phyloP scores from a whole-genome alignment of 2,329 filamentous ascomycete species.

The Aspergillus pseudoterreus region DNA sequence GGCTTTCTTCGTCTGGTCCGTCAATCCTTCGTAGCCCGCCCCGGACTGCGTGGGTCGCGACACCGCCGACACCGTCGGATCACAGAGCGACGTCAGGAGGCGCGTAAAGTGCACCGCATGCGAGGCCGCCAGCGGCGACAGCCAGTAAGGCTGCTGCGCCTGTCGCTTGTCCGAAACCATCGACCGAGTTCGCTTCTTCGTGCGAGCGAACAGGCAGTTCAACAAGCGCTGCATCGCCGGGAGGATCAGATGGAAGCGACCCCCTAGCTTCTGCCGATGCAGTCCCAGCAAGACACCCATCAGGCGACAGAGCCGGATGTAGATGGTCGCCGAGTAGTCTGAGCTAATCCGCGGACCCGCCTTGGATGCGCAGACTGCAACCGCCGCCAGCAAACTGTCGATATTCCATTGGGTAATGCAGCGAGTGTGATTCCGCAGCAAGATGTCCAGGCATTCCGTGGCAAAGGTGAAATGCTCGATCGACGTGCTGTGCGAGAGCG shows the following conservation, averaged over 20 bases:
- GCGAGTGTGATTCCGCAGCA: slow-evolving; percentile 39
- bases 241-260: slow-evolving; percentile 58
- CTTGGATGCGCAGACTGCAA: slow-evolving; percentile 34
- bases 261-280: slow-evolving; percentile 56
- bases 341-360: slow-evolving; percentile 29
- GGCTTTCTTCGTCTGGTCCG: slow-evolving; percentile 58
- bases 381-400: slow-evolving; percentile 38
- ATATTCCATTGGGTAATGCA: slow-evolving; percentile 45
- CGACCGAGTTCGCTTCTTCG: slow-evolving; percentile 31
- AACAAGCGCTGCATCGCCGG: slow-evolving; percentile 54
- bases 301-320: slow-evolving; percentile 52
- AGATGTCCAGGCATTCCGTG: slow-evolving; percentile 36
- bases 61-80: slow-evolving; percentile 57
- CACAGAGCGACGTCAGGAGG: slow-evolving; percentile 58
- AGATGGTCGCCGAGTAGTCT: slow-evolving; percentile 42
- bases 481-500: slow-evolving; percentile 26
- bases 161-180: slow-evolving; percentile 21
- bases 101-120: slow-evolving; percentile 52
- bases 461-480: slow-evolving; percentile 40
- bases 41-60: slow-evolving; percentile 31
- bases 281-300: slow-evolving; percentile 53
- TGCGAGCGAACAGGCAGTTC: slow-evolving; percentile 52
- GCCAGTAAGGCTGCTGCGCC: slow-evolving; percentile 29
- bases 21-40: slow-evolving; percentile 45
- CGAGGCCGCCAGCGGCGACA: slow-evolving; percentile 33